These are phyloP conservation scores for Leishmania gerbilli DNA, from an alignment of 208 protist species.

Conservation along the genomic window DNA sequence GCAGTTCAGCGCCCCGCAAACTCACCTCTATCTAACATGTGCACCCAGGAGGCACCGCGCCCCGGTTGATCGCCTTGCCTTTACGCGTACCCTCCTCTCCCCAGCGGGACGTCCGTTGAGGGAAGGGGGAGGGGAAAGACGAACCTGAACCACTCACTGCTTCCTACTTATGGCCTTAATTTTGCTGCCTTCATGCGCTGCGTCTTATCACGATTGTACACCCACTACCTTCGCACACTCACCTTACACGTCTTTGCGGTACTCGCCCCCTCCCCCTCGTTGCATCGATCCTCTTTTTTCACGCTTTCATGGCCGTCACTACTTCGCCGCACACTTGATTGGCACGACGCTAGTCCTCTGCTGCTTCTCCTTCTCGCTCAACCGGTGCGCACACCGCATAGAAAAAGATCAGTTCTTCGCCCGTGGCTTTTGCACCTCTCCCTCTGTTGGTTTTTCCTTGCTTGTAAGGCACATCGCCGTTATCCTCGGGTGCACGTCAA, in stretches of 20 bases:
- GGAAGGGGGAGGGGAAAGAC: background rate
- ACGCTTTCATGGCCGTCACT: background rate
- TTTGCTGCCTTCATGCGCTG: background rate
- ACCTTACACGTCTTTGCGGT: background rate
- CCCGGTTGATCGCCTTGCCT: background rate
- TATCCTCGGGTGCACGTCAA: background rate
- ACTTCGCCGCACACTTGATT: background rate
- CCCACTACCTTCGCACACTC: background rate
- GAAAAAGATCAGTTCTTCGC: background rate
- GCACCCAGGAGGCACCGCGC: background rate
- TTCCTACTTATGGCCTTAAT: background rate
- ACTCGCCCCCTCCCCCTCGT: background rate
- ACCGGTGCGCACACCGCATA: background rate
- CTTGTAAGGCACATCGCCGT: background rate
- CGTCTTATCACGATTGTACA: background rate
- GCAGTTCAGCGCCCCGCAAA: background rate
- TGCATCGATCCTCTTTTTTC: background rate
- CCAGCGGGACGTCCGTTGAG: background rate
- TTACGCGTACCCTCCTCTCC: background rate
- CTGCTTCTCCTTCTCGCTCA: background rate
- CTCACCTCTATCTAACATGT: background rate
- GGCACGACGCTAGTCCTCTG: background rate
- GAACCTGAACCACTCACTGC: background rate
- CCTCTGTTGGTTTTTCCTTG: background rate
- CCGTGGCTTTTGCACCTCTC: background rate